These are phyloP conservation scores for Sugiyamaella lignohabitans DNA, from an alignment of 805 yeast genomes.

Conservation along the genomic window DNA sequence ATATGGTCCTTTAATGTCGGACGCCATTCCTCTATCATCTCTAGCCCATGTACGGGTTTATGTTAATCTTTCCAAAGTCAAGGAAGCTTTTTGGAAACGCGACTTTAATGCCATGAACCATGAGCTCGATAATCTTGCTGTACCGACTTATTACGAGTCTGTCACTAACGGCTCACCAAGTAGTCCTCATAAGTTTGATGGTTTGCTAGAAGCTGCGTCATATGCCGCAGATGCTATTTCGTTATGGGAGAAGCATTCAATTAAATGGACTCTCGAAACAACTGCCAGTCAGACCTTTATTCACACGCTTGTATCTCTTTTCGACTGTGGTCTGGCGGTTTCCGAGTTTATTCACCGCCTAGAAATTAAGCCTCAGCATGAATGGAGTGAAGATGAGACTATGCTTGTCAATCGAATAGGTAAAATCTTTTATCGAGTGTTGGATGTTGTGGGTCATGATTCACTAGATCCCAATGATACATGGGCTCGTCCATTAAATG, in stretches of 20 bases:
- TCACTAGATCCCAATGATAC: constrained; percentile 8
- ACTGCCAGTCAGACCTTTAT: constrained; percentile 31
- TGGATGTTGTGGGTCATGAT: constrained; percentile 23
- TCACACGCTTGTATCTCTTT: constrained; percentile 31
- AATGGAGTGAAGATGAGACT: constrained; percentile 20
- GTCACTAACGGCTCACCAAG: constrained; percentile 3
- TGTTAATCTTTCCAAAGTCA: constrained; percentile 34
- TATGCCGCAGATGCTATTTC: constrained; percentile 35
- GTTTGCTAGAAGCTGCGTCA: constrained; percentile 32
- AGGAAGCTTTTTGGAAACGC: constrained; percentile 36
- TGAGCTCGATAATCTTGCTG: constrained; percentile 22
- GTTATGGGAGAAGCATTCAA: constrained; percentile 34
- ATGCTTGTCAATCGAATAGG: constrained; percentile 18
- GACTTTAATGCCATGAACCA: constrained; percentile 34
- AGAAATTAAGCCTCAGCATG: constrained; percentile 13
- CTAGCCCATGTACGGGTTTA: constrained; percentile 33
- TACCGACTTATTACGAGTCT: constrained; percentile 13
- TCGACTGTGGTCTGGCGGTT: constrained; percentile 34
- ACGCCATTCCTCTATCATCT: constrained; percentile 37
- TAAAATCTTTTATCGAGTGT: constrained; percentile 22
- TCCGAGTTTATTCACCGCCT: constrained; percentile 29
- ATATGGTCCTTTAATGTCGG: constrained; percentile 37
- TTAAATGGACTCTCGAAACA: constrained; percentile 26
- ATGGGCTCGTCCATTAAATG: constrained; percentile 1
- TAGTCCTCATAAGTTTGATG: constrained; percentile 20